These are phyloP conservation scores for Wallacemonas sp. DNA, from an alignment of 208 protist species.

Conservation along the genomic window DNA sequence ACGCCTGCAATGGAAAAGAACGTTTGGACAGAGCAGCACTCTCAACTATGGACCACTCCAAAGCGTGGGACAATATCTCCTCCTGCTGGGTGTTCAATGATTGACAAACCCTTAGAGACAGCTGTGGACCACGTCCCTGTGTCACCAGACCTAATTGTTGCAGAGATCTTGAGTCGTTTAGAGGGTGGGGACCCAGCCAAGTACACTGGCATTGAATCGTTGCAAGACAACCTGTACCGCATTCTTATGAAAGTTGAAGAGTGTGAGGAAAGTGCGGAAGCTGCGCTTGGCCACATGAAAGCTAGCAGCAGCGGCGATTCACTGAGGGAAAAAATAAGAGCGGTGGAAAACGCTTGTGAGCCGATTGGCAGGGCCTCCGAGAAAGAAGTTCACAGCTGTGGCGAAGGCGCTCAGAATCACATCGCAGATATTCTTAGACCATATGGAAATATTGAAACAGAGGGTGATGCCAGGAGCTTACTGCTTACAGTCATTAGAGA, in stretches of 20 bases:
- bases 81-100: background rate
- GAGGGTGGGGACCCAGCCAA: background rate
- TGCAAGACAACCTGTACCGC: constrained; percentile 23
- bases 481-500: constrained; percentile 50
- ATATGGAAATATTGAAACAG: constrained; percentile 35
- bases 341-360: background rate
- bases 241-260: constrained; percentile 43
- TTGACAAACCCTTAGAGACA: background rate
- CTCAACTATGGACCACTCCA: constrained; percentile 48
- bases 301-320: background rate
- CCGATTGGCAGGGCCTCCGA: background rate
- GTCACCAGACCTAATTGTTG: constrained; percentile 11
- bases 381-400: background rate
- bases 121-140: background rate
- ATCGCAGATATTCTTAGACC: constrained; percentile 62
- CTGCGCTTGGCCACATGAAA: constrained; percentile 1
- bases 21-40: constrained; percentile 42
- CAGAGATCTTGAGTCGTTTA: constrained; percentile 29
- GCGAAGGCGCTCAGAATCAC: constrained; percentile 11
- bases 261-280: constrained; percentile 26
- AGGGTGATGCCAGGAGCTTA: constrained; percentile 35
- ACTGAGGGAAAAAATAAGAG: background rate
- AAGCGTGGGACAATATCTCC: background rate
- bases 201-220: background rate
- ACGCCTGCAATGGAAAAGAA: constrained; percentile 22